Evolutionary conservation across 306 rosid genomes (phyloP).

Genomic region (Crotalaria pallida): DNA sequence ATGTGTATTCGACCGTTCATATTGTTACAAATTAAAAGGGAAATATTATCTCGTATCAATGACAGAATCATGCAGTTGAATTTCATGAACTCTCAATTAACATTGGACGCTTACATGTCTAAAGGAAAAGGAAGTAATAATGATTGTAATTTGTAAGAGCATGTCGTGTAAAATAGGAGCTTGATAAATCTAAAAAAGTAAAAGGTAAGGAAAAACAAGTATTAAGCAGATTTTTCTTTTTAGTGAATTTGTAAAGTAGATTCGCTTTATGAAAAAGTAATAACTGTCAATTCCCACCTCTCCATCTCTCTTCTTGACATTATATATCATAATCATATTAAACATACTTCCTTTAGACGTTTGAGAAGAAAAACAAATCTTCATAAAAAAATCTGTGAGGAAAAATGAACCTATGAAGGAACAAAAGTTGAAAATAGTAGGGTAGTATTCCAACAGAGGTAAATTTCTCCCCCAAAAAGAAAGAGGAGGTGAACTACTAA

Average conservation of each 20-base stretch:
- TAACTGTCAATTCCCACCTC: background rate
- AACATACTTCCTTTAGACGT: background rate
- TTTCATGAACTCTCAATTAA: background rate
- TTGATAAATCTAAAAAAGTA: background rate
- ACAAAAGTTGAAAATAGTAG: conserved; percentile 1
- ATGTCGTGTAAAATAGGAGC: background rate
- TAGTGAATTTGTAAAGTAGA: too few species aligned
- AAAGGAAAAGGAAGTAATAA: background rate
- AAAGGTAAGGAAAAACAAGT: background rate
- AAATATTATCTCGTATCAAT: background rate
- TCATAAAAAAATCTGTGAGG: background rate
- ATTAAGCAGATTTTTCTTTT: background rate
- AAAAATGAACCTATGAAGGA: background rate
- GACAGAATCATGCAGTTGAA: background rate
- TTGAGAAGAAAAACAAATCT: background rate
- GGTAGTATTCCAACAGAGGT: background rate
- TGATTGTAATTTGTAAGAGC: background rate
- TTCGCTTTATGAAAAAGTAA: background rate
- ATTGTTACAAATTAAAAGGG: background rate
- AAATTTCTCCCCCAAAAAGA: too few species aligned
- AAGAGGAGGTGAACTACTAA: too few species aligned
- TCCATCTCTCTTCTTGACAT: background rate
- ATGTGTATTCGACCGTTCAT: background rate
- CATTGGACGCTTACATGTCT: background rate
- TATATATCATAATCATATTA: background rate